Base-by-base conservation (phyloP, 768 basidiomycete genomes). In the Xerocomus brunneocitrinus region DNA sequence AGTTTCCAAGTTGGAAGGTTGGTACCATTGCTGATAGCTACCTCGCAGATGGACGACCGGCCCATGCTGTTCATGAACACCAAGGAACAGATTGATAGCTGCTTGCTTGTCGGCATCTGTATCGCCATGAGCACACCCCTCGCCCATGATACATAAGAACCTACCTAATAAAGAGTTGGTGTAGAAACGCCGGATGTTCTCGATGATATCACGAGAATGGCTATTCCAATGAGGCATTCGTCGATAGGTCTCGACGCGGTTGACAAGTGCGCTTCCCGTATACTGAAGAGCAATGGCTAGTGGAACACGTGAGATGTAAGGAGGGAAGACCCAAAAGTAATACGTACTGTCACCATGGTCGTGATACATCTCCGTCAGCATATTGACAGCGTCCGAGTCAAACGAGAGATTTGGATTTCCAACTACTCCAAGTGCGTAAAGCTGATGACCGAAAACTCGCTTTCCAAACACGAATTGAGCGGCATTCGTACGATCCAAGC, bases 301-400 rank as follows among this genome's bases (percentile, higher is more conserved):
- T 31, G 5, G 35, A 28, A 16, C 46, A 50, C 42, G 40, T 55
- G 53, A 61, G 52, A 9, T 2, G 7, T 3, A 3, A 25, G 30
- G 2, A 28, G 22, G 10, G 43, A 30, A 14, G 22, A 51, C 13
- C 1, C 2, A 8, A 9, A 58, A 36, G 19, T 4, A 30, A 32
- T 19, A 71, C 89, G 63, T 64, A 93, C 92, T 95, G 65, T 97
- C 93, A 1, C 93, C 93, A 60, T 97, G 94, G 67, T 97, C 93
- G 66, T 95, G 93, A 68, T 95, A 98, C 94, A 99, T 98, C 72
- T 97, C 93, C 4, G 94, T 98, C 60, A 99, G 65, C 83, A 98
- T 94, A 67, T 95, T 93, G 38, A 95, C 89, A 1, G 92, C 94
- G 67, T 95, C 95, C 9, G 89, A 92, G 62, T 95, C 93, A 64